Conservation (phyloP, 2,329 filamentous ascomycete genomes). For the Pseudogymnoascus sp. region DNA sequence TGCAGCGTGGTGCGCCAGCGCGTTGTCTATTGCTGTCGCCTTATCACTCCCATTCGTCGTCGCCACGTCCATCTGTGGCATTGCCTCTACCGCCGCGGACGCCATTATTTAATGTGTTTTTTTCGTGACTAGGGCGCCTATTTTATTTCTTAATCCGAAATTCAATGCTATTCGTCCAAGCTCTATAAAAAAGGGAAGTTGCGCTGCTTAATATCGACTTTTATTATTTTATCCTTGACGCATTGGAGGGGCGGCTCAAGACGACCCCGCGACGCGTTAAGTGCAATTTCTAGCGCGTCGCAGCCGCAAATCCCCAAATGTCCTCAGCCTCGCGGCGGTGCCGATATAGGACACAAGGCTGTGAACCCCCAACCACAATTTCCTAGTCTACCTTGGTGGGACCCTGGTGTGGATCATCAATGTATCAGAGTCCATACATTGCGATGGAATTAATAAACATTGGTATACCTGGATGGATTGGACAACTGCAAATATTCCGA, state of each 20-base stretch:
- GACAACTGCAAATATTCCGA: neutral
- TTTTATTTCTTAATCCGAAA: neutral
- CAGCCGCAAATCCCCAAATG: neutral
- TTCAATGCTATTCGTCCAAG: neutral
- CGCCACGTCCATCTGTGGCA: neutral
- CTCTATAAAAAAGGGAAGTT: neutral
- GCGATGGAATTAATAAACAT: neutral
- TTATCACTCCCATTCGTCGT: neutral
- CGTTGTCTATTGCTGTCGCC: neutral
- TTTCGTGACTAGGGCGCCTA: neutral
- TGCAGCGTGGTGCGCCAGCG: neutral
- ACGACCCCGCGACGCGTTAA: constrained; percentile 5
- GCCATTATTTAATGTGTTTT: constrained; percentile 4
- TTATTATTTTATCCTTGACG: constrained; percentile 2
- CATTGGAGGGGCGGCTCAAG: neutral
- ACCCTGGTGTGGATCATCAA: neutral
- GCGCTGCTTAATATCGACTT: neutral
- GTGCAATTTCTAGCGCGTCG: constrained; percentile 4
- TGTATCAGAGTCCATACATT: neutral
- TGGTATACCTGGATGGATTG: neutral
- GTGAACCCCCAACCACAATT: neutral
- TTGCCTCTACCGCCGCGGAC: neutral
- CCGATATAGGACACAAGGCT: constrained; percentile 6
- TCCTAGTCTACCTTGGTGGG: neutral
- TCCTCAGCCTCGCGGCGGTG: neutral